These are phyloP conservation scores for Akebia trifoliata DNA, from an alignment of 164 flowering plant genomes.

Conservation along the genomic window DNA sequence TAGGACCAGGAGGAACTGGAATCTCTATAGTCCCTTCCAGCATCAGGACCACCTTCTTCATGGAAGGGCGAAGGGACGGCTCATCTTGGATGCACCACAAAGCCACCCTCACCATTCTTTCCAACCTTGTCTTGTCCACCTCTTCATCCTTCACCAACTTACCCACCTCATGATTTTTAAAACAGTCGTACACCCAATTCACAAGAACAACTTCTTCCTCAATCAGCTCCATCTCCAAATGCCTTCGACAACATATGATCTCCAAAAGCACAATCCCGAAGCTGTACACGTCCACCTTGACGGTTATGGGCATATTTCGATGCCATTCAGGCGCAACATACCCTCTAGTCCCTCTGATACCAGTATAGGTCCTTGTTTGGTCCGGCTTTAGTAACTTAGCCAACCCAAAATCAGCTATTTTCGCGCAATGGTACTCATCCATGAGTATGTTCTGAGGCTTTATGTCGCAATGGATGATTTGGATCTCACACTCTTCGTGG, in stretches of 20 bases:
- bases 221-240: constrained; percentile 14
- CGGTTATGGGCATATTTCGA: constrained; percentile 21
- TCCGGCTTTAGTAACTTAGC: constrained; percentile 28
- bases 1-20: too few relatives aligned
- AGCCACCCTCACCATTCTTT: too few relatives aligned
- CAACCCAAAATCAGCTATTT: constrained; percentile 32
- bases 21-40: too few relatives aligned
- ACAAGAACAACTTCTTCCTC: constrained; percentile 20
- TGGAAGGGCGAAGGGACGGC: too few relatives aligned
- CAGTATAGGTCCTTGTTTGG: constrained; percentile 20
- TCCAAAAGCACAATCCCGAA: constrained; percentile 33
- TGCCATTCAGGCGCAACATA: constrained; percentile 37
- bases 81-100: too few relatives aligned
- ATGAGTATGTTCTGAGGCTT: constrained; percentile 34
- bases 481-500: constrained; percentile 32
- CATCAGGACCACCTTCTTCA: too few relatives aligned
- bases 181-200: constrained; percentile 20
- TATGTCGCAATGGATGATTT: constrained; percentile 34
- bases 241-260: constrained; percentile 21
- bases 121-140: too few relatives aligned
- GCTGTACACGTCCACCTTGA: constrained; percentile 35
- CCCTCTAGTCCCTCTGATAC: constrained; percentile 27
- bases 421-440: constrained; percentile 22
- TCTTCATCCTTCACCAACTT: constrained; percentile 13
- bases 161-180: constrained; percentile 8